Evolutionary conservation across 1,284 basidiomycete species (phyloP), one percentile per base, ranked within the genome.

Genomic region (Volvariella surrecta): DNA sequence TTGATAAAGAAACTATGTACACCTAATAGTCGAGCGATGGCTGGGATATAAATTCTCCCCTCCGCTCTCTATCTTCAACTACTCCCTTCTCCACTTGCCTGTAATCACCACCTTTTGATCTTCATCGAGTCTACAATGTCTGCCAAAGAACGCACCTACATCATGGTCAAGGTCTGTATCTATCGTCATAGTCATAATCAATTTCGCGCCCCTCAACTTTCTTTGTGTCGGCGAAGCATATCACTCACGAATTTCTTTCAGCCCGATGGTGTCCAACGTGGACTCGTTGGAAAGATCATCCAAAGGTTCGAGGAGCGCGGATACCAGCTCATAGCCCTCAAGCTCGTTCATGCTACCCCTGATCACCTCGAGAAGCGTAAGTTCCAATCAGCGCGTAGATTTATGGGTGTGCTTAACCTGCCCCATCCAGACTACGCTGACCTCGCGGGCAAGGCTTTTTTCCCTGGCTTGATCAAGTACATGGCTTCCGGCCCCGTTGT

Each of bases 211-310:
- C 35, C 34, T 37, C 17, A n/a, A 15, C 21, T 44, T 15, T 39
- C 28, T 4, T 40, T 19, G 34, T 24, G 4, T 11, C 43, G 21
- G 13, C 30, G 3, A 20, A 4, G 22, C 15, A 20, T 40, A 37
- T 32, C 18, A 34, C 46, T 46, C 19, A 46, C 19, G 28, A 39
- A 31, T 15, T 47, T 40, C 16, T 17, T 40, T 44, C 45, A 95
- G 91, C 92, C 93, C 58, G 93, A 97, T 71, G 93, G 93, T 65
- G 94, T 97, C 73, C 90, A 96, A 72, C 89, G 93, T 58, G 82
- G 81, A 55, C 87, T 97, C 70, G 78, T 95, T 63, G 93, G 94
- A 63, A 85, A 92, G 70, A 93, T 95, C 79, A 87, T 93, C 64
- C 57, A 72, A 59, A 81, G 93, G 57, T 97, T 97, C 69, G 93